Conservation (phyloP, 345 rosid species). For the Salix brachista region DNA sequence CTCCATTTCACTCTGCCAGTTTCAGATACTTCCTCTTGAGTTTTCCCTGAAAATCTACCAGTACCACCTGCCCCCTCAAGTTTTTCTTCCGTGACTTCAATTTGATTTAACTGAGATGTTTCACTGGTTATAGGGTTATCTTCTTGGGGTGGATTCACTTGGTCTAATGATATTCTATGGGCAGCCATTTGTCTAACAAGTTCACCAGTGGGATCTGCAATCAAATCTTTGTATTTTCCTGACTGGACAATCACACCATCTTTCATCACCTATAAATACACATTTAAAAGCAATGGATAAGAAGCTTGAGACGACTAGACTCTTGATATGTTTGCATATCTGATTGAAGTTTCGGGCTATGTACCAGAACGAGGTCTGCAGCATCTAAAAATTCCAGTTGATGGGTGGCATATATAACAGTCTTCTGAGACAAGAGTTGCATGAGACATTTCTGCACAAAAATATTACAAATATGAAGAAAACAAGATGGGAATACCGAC, state of each 20-base stretch:
- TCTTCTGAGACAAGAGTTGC: conserved; percentile 44
- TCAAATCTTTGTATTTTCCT: background rate
- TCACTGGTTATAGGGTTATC: background rate
- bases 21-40: conserved; percentile 39
- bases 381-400: conserved; percentile 53
- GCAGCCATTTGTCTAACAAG: background rate
- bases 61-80: background rate
- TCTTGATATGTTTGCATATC: background rate
- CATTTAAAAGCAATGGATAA: conserved; percentile 4
- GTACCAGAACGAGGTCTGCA: conserved; percentile 36
- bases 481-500: background rate
- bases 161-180: background rate
- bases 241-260: background rate
- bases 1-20: conserved; percentile 62
- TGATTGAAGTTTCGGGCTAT: background rate
- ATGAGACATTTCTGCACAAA: conserved; percentile 48
- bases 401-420: conserved; percentile 55
- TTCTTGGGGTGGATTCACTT: background rate
- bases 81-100: background rate
- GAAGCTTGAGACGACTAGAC: background rate
- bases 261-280: background rate
- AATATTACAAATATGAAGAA: background rate
- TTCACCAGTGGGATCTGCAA: background rate
- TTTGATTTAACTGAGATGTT: background rate
- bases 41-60: conserved; percentile 17